Evolutionary conservation across 176 grass and related monocot species (phyloP).

Genomic region (Poa pratensis): DNA sequence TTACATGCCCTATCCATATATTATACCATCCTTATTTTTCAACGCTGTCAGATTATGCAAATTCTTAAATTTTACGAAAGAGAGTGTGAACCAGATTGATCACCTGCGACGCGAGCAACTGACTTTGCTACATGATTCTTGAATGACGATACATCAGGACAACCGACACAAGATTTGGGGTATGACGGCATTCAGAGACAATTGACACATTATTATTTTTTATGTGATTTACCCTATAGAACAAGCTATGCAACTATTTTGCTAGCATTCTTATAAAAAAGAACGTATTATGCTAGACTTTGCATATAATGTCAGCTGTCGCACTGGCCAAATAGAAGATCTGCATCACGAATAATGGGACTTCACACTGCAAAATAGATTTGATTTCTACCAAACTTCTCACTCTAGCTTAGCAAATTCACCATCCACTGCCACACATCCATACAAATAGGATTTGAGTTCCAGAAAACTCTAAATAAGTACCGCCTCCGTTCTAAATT

Average conservation of each 20-base stretch:
- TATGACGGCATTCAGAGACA: too few relatives aligned
- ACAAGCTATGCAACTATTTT: neutral
- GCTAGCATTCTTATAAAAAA: neutral
- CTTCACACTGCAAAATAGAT: neutral
- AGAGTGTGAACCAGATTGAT: too few relatives aligned
- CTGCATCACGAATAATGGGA: neutral
- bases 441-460: neutral
- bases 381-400: neutral
- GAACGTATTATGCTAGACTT: neutral
- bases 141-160: neutral
- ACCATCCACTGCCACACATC: constrained; percentile 13
- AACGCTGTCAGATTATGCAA: too few relatives aligned
- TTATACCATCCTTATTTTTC: too few relatives aligned
- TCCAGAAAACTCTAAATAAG: neutral
- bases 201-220: too few relatives aligned
- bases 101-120: too few relatives aligned
- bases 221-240: too few relatives aligned
- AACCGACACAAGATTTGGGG: too few relatives aligned
- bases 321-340: neutral
- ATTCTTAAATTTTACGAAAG: too few relatives aligned
- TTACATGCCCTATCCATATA: too few relatives aligned
- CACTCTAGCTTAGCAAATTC: neutral
- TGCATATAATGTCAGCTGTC: too few relatives aligned
- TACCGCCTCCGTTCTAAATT: too few relatives aligned
- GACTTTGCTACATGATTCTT: neutral